These are phyloP conservation scores for Elongisporangium senticosum DNA, from an alignment of 352 stramenopile species.

Conservation along the genomic window DNA sequence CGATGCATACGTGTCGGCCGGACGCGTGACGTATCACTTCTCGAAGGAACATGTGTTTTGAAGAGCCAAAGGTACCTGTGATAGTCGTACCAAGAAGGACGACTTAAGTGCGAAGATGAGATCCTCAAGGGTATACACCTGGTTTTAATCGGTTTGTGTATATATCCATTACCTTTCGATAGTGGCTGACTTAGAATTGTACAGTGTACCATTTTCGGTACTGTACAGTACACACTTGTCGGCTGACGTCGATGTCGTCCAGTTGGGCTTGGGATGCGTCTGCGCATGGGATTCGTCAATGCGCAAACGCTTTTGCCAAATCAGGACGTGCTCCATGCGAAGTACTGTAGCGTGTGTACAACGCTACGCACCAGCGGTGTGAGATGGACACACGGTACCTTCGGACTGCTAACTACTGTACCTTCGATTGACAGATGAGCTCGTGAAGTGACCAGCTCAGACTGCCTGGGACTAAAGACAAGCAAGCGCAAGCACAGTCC, in stretches of 20 bases:
- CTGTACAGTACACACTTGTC: neutral
- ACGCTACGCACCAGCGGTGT: neutral
- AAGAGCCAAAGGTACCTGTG: neutral
- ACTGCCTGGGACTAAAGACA: neutral
- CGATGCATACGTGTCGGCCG: constrained; percentile 14
- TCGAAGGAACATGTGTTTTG: neutral
- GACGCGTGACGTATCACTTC: neutral
- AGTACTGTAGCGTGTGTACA: neutral
- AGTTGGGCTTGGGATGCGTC: neutral
- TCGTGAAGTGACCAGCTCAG: neutral
- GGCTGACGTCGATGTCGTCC: neutral
- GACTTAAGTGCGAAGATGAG: neutral
- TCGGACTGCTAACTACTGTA: too few species aligned
- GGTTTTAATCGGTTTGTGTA: neutral
- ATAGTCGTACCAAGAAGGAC: neutral
- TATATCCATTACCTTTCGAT: neutral
- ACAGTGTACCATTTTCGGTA: neutral
- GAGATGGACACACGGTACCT: neutral
- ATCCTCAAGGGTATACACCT: neutral
- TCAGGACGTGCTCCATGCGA: neutral
- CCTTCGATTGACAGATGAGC: neutral
- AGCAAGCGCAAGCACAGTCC: neutral
- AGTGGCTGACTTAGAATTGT: neutral
- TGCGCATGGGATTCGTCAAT: neutral
- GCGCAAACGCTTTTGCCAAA: neutral